Conservation (phyloP, 495 filamentous ascomycete species). For the Aspergillus bertholletiae region DNA sequence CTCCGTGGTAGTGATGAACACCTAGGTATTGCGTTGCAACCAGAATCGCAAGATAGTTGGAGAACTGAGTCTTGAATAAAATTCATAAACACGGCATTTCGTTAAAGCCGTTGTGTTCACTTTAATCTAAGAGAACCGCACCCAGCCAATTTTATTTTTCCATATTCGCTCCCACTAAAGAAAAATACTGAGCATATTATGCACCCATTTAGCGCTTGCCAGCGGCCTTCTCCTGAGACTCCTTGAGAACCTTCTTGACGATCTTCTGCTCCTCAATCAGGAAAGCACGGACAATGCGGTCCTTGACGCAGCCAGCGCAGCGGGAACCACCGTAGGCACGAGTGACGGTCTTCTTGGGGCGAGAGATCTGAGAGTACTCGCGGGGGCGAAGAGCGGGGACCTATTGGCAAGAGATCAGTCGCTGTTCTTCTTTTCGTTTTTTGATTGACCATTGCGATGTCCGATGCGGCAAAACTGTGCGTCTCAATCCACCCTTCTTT, state of each 20-base stretch:
- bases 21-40: neutral
- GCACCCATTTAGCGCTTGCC: conserved; percentile 47
- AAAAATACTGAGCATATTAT: conserved; percentile 41
- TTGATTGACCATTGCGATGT: neutral
- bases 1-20: neutral
- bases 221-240: conserved; percentile 73
- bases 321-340: conserved; percentile 96
- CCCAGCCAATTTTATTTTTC: conserved; percentile 32
- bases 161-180: conserved; percentile 39
- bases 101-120: conserved; percentile 13
- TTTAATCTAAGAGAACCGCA: conserved; percentile 21
- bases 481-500: neutral
- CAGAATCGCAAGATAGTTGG: neutral
- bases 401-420: conserved; percentile 45
- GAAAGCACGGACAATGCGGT: conserved; percentile 94
- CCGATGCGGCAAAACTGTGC: neutral
- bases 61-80: conserved; percentile 6
- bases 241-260: conserved; percentile 99
- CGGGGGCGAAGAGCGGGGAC: conserved; percentile 94
- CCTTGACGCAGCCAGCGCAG: conserved; percentile 98
- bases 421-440: neutral
- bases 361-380: conserved; percentile 93
- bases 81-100: conserved; percentile 5
- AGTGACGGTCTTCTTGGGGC: conserved; percentile 98
- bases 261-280: conserved; percentile 99